Base-by-base conservation (phyloP, 192 early-diverging fungal species). In the Podila epicladia region DNA sequence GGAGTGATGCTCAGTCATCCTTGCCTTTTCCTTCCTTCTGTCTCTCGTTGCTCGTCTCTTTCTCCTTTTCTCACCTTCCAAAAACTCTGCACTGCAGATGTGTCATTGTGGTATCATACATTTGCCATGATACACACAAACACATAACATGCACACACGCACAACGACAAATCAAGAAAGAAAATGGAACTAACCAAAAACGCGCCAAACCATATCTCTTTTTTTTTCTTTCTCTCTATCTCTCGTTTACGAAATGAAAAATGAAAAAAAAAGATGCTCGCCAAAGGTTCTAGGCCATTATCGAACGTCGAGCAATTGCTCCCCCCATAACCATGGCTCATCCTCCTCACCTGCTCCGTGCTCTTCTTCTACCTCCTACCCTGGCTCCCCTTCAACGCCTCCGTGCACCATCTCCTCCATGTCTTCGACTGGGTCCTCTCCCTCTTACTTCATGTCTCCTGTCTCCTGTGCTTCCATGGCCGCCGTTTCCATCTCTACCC, bases 171-270 rank as follows among this genome's bases (percentile, higher is more conserved):
- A 45, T 45, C 41, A 55, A 55, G 5, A 20, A 55, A 26, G 50
- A 53, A 55, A 55, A 55, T 55, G 53, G 53, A 24, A 26, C 53
- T 55, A 55, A 55, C 53, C 24, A 55, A 55, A 53, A 55, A 55
- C n/a, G 53, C 53, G 53, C 53, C n/a, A 55, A 55, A 55, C 53
- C 24, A 55, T 55, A 55, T 55, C 53, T 55, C 53, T 26, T 26
- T 55, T 55, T 26, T 11, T 17, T 24, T 37, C 35, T 37, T 11
- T 26, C 53, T 55, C 24, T 55, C 50, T 37, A 37, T 37, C 35
- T 37, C 53, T 55, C 24, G 20, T 26, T 55, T 55, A 55, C 53
- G 53, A 55, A 22, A 55, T 55, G 24, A 24, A 55, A 55, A 55
- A 55, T 55, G 53, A 22, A 22, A 22, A 55, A 53, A 55, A 55